Percentiles rank a stretch among this genome's conserved stretches.
phyloP scores from a whole-genome alignment of 208 protist genomes.

The Leishmania aethiopica region DNA sequence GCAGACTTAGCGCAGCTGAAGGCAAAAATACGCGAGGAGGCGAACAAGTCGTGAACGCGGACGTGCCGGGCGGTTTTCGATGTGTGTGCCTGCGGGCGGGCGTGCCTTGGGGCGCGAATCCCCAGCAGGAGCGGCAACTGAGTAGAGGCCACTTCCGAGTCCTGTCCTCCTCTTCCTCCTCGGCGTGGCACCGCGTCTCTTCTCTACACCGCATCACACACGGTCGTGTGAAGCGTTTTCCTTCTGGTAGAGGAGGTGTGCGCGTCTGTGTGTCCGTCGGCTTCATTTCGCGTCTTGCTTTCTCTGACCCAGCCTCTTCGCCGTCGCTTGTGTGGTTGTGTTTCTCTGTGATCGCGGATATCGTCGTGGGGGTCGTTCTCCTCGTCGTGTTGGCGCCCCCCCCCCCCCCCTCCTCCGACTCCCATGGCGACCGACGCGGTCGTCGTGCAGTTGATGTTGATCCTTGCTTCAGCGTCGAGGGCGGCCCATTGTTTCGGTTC shows the following conservation, averaged over 20 bases:
- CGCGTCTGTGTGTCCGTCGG: background rate
- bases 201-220: too few relatives aligned
- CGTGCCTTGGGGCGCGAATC: background rate
- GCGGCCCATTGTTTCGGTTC: background rate
- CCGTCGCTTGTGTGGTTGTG: background rate
- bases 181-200: background rate
- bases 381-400: background rate
- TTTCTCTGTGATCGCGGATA: background rate
- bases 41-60: constrained; percentile 19
- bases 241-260: background rate
- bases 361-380: background rate
- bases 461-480: background rate
- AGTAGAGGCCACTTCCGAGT: background rate
- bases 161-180: background rate
- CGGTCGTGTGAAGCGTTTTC: too few relatives aligned
- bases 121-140: background rate
- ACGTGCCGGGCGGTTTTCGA: background rate
- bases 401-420: background rate
- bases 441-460: background rate
- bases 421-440: background rate
- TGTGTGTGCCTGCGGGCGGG: background rate
- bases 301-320: background rate
- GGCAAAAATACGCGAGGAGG: constrained; percentile 57
- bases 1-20: constrained; percentile 68
- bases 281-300: background rate